Evolutionary conservation across 108 stramenopile genomes (phyloP).

Genomic region (Cyclostephanos tholiformis): DNA sequence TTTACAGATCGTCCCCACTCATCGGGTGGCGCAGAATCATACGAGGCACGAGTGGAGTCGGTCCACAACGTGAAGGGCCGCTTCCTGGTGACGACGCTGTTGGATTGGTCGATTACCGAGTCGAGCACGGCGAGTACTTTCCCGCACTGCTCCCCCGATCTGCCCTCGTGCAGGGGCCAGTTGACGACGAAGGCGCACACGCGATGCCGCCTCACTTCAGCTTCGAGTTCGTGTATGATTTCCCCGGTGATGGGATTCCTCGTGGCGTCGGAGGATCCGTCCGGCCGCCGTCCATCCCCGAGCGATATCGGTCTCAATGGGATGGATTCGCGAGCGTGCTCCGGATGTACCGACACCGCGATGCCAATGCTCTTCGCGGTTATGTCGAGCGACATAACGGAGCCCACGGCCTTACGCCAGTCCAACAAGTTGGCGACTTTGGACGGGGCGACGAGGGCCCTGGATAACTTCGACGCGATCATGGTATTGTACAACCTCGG

Average conservation of each 20-base stretch:
- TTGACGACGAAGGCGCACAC: constrained; percentile 51
- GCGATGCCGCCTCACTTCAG: constrained; percentile 30
- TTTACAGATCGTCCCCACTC: constrained; percentile 45
- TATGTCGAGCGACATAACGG: constrained; percentile 43
- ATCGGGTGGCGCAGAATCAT: constrained; percentile 28
- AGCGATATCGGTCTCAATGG: constrained; percentile 27
- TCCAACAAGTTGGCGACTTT: constrained; percentile 43
- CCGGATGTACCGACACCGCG: constrained; percentile 44
- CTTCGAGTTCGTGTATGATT: constrained; percentile 35
- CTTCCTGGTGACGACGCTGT: constrained; percentile 35
- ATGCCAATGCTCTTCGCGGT: constrained; percentile 41
- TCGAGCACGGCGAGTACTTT: constrained; percentile 44
- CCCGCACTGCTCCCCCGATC: constrained; percentile 51
- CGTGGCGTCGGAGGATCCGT: constrained; percentile 5
- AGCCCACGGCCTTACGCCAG: constrained; percentile 43
- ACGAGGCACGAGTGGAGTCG: not conserved
- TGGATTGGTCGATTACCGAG: constrained; percentile 40
- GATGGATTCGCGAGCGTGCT: constrained; percentile 19
- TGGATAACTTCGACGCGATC: constrained; percentile 47
- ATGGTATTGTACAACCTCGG: constrained; percentile 8
- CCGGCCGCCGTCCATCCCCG: not conserved
- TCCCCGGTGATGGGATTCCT: constrained; percentile 21
- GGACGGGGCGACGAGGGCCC: constrained; percentile 39
- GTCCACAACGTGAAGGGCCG: constrained; percentile 50
- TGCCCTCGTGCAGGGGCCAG: constrained; percentile 48